Conservation (phyloP, 345 rosid genomes). For the Boechera divaricarpa region DNA sequence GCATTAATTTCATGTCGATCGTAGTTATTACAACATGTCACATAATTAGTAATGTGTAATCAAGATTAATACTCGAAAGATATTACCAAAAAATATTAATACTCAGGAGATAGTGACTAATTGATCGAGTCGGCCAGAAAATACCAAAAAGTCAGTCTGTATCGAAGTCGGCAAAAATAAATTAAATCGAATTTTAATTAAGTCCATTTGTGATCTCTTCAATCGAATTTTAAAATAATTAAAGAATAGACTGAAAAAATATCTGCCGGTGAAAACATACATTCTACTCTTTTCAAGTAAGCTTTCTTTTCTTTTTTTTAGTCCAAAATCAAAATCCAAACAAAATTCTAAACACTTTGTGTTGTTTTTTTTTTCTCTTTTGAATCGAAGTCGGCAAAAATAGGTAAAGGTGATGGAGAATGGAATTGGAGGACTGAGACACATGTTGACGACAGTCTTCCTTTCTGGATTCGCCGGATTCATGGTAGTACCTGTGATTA, state of each 20-base stretch:
- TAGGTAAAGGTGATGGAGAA: conserved; percentile 38
- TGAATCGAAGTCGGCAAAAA: background rate
- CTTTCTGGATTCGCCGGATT: conserved; percentile 53
- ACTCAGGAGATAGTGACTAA: conserved; percentile 5
- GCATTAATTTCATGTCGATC: background rate
- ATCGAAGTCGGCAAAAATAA: no score
- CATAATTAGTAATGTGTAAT: conserved; percentile 8
- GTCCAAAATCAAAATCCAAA: background rate
- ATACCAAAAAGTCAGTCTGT: conserved; percentile 12
- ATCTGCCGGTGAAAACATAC: conserved; percentile 18
- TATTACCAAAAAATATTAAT: no score
- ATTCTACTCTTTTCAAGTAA: background rate
- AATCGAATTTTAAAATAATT: background rate
- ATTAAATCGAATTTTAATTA: no score
- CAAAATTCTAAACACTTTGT: background rate
- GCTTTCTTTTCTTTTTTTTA: background rate
- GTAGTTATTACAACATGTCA: background rate
- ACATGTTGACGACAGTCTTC: conserved; percentile 67
- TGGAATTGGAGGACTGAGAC: conserved; percentile 44
- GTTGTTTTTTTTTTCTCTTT: background rate
- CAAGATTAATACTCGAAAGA: background rate
- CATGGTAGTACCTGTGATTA: conserved; percentile 71
- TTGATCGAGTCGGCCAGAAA: conserved; percentile 10
- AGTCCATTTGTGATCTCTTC: conserved; percentile 1
- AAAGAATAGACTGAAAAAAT: background rate